These are phyloP conservation scores for Allodekkera sacchari DNA, from an alignment of 805 yeast species.

Conservation along the genomic window DNA sequence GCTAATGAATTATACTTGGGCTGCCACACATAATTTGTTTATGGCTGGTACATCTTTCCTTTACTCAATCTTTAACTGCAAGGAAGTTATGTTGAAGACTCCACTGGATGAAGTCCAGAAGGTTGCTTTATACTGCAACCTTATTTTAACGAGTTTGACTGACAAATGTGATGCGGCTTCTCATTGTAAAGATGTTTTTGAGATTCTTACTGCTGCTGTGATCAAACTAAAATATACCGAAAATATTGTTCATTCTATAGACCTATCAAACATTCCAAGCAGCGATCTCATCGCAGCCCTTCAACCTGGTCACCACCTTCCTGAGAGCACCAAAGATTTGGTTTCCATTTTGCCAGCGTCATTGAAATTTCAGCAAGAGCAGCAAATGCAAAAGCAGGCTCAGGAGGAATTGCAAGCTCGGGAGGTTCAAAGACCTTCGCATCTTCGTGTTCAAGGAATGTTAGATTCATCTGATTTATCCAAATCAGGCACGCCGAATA, in stretches of 20 bases:
- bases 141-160: conserved; percentile 49
- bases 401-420: no score
- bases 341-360: conserved; percentile 27
- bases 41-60: conserved; percentile 85
- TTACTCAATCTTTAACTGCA: conserved; percentile 66
- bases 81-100: conserved; percentile 39
- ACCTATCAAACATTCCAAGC: conserved; percentile 19
- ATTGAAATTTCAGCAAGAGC: conserved; percentile 8
- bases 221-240: conserved; percentile 46
- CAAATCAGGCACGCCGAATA: no score
- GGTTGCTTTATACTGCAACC: conserved; percentile 39
- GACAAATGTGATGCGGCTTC: conserved; percentile 75
- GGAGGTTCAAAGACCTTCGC: no score
- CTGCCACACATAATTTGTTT: conserved; percentile 80
- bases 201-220: conserved; percentile 64
- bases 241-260: conserved; percentile 17
- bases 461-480: no score
- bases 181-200: conserved; percentile 63
- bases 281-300: conserved; percentile 19
- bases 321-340: conserved; percentile 30
- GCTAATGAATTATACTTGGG: conserved; percentile 82
- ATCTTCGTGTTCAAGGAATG: no score
- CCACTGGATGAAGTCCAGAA: conserved; percentile 43
- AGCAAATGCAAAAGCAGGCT: neutral
- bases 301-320: conserved; percentile 29